Evolutionary conservation across 768 basidiomycete species (phyloP).

Genomic region (Xerocomus potaroensis): DNA sequence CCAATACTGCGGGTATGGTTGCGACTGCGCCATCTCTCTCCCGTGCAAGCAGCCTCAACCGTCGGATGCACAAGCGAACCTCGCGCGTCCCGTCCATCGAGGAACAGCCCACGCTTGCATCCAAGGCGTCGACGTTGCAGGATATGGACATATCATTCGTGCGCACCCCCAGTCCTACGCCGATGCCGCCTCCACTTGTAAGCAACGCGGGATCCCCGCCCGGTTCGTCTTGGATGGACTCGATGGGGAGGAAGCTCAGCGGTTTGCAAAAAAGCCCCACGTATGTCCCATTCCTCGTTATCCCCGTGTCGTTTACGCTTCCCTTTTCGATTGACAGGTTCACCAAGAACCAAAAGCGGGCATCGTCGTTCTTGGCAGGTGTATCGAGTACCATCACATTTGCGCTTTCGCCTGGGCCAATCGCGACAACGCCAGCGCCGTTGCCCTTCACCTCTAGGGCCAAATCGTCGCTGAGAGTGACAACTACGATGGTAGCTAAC

Average conservation of each 20-base stretch:
- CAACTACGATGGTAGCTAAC: too few relatives aligned
- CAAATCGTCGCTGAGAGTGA: too few relatives aligned
- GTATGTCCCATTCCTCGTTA: constrained; percentile 36
- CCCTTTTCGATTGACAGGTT: constrained; percentile 43
- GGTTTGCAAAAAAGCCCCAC: constrained; percentile 51
- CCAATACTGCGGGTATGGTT: not conserved
- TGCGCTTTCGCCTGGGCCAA: constrained; percentile 40
- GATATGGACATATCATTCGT: too few relatives aligned
- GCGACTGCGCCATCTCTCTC: constrained; percentile 4
- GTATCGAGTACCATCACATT: constrained; percentile 54
- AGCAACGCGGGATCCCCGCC: too few relatives aligned
- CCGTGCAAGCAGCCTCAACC: constrained; percentile 15
- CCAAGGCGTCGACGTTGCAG: too few relatives aligned
- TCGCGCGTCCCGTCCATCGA: constrained; percentile 1
- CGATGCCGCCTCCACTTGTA: too few relatives aligned
- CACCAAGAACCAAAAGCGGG: constrained; percentile 63
- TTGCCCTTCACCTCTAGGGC: not conserved
- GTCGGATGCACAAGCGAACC: constrained; percentile 11
- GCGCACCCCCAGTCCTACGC: constrained; percentile 10
- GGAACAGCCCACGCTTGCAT: too few relatives aligned
- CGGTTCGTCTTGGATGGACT: constrained; percentile 52
- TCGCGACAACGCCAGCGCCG: constrained; percentile 26
- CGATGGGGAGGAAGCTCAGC: constrained; percentile 56
- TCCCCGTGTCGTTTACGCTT: not conserved
- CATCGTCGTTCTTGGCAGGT: constrained; percentile 61